Conservation (phyloP, 306 rosid genomes). For the Cicer bijugum region DNA sequence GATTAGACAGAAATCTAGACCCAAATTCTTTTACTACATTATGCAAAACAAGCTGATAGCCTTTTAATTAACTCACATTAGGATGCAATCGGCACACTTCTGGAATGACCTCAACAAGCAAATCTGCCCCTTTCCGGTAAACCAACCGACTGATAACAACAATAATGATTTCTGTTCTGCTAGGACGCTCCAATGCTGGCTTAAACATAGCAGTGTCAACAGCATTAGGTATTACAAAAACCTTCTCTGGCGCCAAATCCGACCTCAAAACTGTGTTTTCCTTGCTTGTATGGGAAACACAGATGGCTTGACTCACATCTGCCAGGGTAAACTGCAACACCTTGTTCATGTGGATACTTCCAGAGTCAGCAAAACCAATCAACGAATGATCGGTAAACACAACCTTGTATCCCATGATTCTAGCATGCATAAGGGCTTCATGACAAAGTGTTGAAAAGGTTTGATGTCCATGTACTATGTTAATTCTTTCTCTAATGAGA, state of each 20-base stretch:
- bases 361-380: slow-evolving; percentile 82
- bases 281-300: slow-evolving; percentile 96
- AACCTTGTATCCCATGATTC: slow-evolving; percentile 88
- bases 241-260: slow-evolving; percentile 86
- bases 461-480: slow-evolving; percentile 87
- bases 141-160: slow-evolving; percentile 93
- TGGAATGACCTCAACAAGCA: slow-evolving; percentile 95
- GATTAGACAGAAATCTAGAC: slow-evolving; percentile 10
- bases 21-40: slow-evolving; percentile 47
- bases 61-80: slow-evolving; percentile 62
- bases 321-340: slow-evolving; percentile 93
- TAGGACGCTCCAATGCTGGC: slow-evolving; percentile 72
- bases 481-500: slow-evolving; percentile 76
- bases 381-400: slow-evolving; percentile 93
- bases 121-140: slow-evolving; percentile 88
- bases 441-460: slow-evolving; percentile 91
- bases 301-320: slow-evolving; percentile 87
- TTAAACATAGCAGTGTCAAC: slow-evolving; percentile 95
- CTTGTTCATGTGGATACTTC: slow-evolving; percentile 98
- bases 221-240: slow-evolving; percentile 91
- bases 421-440: slow-evolving; percentile 75
- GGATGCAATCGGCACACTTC: slow-evolving; percentile 77
- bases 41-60: slow-evolving; percentile 1
- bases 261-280: slow-evolving; percentile 89
- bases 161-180: slow-evolving; percentile 59